Percentiles rank a stretch among this genome's conserved stretches.
These are phyloP conservation scores for Jackrogersella multiformis DNA, from an alignment of 495 filamentous ascomycete species.

Conservation along the genomic window DNA sequence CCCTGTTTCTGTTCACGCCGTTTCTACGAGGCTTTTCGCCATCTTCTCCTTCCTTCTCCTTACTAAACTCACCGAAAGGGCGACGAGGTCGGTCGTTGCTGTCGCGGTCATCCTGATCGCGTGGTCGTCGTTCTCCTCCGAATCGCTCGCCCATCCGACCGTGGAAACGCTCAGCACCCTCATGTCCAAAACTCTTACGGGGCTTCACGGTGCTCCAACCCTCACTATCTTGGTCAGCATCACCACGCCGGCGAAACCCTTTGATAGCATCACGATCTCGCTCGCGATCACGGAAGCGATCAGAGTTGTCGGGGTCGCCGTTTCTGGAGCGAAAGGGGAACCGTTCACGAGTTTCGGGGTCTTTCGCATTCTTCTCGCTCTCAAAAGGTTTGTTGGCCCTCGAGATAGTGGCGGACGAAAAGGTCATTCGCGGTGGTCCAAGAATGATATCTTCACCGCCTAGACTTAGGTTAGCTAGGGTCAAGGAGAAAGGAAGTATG, in stretches of 20 bases:
- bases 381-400: slow-evolving; percentile 63
- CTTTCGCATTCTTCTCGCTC: slow-evolving; percentile 58
- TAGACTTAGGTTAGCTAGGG: slow-evolving; percentile 41
- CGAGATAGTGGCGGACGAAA: slow-evolving; percentile 78
- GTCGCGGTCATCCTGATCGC: slow-evolving; percentile 60
- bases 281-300: slow-evolving; percentile 55
- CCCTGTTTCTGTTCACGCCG: slow-evolving; percentile 54
- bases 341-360: slow-evolving; percentile 66
- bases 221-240: slow-evolving; percentile 64
- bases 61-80: slow-evolving; percentile 57
- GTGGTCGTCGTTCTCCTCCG: slow-evolving; percentile 52
- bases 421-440: slow-evolving; percentile 85
- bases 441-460: slow-evolving; percentile 85
- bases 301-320: slow-evolving; percentile 71
- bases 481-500: slow-evolving; percentile 8
- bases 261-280: slow-evolving; percentile 60
- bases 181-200: slow-evolving; percentile 70
- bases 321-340: slow-evolving; percentile 73
- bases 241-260: slow-evolving; percentile 59
- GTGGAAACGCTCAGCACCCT: slow-evolving; percentile 70
- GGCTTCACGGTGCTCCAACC: slow-evolving; percentile 70
- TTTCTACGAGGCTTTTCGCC: slow-evolving; percentile 66
- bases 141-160: slow-evolving; percentile 62
- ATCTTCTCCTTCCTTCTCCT: slow-evolving; percentile 63
- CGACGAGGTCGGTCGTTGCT: slow-evolving; percentile 65